Evolutionary conservation across 768 basidiomycete genomes (phyloP).

Genomic region (Coprinellus aureogranulatus): DNA sequence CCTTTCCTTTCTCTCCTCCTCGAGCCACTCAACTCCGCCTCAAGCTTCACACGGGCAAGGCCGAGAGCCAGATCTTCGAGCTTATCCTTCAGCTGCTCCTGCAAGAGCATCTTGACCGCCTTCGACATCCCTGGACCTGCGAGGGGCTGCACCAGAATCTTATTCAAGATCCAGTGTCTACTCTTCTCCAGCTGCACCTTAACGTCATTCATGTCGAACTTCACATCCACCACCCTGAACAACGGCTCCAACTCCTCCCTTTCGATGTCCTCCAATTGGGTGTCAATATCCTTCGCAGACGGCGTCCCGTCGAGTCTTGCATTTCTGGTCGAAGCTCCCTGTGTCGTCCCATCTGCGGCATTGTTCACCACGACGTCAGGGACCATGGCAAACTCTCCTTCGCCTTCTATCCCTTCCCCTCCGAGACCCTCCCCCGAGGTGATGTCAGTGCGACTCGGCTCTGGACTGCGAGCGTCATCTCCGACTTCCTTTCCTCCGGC

Average conservation of each 20-base stretch:
- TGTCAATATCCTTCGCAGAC: background rate
- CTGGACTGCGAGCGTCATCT: background rate
- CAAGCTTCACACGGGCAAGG: constrained; percentile 23
- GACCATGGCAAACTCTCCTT: constrained; percentile 7
- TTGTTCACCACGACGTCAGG: constrained; percentile 11
- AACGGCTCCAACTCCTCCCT: constrained; percentile 17
- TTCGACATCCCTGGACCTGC: constrained; percentile 29
- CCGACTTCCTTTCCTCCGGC: background rate
- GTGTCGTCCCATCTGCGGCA: constrained; percentile 1
- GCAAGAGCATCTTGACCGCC: constrained; percentile 23
- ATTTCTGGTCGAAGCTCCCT: background rate
- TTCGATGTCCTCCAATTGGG: background rate
- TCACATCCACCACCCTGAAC: constrained; percentile 31
- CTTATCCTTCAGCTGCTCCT: constrained; percentile 23
- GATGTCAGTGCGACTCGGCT: background rate
- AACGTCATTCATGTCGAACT: constrained; percentile 26
- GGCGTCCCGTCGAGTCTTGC: background rate
- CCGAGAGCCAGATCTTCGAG: constrained; percentile 27
- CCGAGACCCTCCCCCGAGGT: background rate
- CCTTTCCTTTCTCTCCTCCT: constrained; percentile 10
- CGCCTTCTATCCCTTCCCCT: constrained; percentile 7
- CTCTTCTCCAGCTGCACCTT: constrained; percentile 31
- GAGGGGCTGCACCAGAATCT: constrained; percentile 32
- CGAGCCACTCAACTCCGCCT: constrained; percentile 18
- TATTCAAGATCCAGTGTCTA: constrained; percentile 41